A percentile compares a stretch with the other conserved stretches of the same genome.
phyloP scores from a whole-genome alignment of 2,329 filamentous ascomycete genomes.

The Fusarium sp. region DNA sequence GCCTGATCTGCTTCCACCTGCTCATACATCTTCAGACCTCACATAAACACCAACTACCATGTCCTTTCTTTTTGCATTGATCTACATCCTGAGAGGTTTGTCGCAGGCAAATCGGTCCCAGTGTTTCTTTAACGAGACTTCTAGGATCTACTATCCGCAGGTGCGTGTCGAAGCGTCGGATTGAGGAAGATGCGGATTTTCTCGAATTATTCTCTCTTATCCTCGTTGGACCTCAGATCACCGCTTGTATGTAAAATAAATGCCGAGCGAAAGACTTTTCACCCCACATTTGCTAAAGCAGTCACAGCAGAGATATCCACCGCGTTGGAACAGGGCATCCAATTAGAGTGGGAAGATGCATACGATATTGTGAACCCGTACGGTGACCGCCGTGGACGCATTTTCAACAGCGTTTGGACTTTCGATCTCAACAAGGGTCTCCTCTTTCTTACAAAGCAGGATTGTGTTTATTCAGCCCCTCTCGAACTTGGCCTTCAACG shows the following conservation, averaged over 20 bases:
- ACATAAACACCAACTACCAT: neutral
- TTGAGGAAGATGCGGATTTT: neutral
- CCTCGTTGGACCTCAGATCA: neutral
- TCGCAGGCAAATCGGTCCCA: too few relatives aligned
- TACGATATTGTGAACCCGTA: constrained; percentile 1
- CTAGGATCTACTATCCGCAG: rapidly evolving
- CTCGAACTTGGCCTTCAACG: constrained; percentile 23
- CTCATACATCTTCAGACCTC: too few relatives aligned
- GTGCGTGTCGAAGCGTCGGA: neutral
- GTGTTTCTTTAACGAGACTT: neutral
- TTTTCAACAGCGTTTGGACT: constrained; percentile 7
- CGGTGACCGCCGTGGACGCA: neutral
- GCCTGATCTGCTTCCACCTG: too few relatives aligned
- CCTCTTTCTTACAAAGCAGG: neutral
- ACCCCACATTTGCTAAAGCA: neutral
- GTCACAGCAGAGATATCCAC: neutral
- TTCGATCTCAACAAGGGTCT: neutral
- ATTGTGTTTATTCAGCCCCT: neutral
- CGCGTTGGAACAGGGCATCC: neutral
- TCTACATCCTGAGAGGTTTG: neutral
- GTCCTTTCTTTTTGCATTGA: neutral
- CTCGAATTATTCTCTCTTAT: neutral
- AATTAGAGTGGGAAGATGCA: neutral
- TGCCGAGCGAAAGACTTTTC: neutral
- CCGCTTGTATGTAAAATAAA: neutral